Conservation (phyloP, 108 stramenopile genomes). For the Conticribra guillardii region DNA sequence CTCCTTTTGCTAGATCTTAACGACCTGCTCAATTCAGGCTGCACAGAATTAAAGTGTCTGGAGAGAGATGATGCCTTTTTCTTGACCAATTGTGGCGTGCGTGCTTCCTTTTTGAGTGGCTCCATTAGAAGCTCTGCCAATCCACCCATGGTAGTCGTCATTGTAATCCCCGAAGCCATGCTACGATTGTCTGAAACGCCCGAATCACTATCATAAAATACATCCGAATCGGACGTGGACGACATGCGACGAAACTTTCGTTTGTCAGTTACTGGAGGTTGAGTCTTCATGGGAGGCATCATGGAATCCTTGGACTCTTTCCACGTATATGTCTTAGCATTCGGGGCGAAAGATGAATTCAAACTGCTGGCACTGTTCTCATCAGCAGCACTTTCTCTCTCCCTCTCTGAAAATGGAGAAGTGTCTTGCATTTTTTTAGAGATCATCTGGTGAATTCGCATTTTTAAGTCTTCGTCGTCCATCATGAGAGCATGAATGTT, state of each 20-base stretch:
- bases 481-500: background rate
- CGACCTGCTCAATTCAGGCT: no score
- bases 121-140: background rate
- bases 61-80: no score
- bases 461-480: background rate
- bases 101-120: background rate
- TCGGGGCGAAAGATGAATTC: no score
- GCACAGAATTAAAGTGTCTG: no score
- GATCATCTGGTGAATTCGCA: background rate
- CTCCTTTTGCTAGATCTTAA: no score
- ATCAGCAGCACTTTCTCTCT: no score
- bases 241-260: background rate
- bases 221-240: background rate
- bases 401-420: background rate
- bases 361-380: no score
- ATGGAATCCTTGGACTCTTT: no score
- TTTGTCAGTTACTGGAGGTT: no score
- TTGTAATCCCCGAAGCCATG: background rate
- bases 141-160: background rate
- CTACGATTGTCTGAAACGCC: background rate
- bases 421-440: background rate
- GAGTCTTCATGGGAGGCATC: no score
- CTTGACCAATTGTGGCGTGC: no score
- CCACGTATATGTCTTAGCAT: no score
- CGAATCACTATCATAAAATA: background rate